Percentiles rank a stretch among this genome's conserved stretches.
Conservation (phyloP, 1,284 basidiomycete species). For the Fomitiporia mediterranea region DNA sequence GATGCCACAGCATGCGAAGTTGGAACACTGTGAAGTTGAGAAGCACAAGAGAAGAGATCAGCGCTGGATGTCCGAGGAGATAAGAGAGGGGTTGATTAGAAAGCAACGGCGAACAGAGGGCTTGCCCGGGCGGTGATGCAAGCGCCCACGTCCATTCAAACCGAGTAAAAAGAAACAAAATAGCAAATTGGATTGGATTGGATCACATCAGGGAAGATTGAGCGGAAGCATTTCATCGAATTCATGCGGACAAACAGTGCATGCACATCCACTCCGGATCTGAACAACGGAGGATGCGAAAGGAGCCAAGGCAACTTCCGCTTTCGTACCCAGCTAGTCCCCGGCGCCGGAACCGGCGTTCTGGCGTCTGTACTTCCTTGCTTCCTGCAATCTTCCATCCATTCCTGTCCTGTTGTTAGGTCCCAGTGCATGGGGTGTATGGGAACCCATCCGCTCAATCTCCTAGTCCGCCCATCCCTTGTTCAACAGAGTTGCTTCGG, state of each 20-base stretch:
- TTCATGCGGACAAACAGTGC: background rate
- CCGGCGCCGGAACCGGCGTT: background rate
- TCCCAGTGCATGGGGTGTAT: background rate
- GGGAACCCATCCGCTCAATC: slow-evolving; percentile 7
- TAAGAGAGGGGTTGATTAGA: background rate
- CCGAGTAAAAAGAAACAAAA: background rate
- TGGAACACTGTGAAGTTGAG: slow-evolving; percentile 41
- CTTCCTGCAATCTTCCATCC: background rate
- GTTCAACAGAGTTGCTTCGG: background rate
- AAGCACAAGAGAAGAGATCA: background rate
- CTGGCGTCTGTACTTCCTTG: too few species aligned
- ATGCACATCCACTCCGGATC: background rate
- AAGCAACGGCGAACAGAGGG: background rate
- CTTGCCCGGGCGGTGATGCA: too few species aligned
- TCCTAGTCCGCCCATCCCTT: background rate
- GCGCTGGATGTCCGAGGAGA: background rate
- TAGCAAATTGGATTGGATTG: background rate
- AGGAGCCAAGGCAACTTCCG: background rate
- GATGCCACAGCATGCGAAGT: slow-evolving; percentile 64
- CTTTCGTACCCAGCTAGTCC: background rate
- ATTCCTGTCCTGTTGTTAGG: background rate
- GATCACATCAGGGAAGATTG: background rate
- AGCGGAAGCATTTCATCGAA: background rate
- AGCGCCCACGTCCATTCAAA: too few species aligned
- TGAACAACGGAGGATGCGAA: background rate